Percentiles rank a stretch among this genome's conserved stretches.
Evolutionary conservation across 2,329 filamentous ascomycete species (phyloP).

Genomic region (Diplodia intermedia): DNA sequence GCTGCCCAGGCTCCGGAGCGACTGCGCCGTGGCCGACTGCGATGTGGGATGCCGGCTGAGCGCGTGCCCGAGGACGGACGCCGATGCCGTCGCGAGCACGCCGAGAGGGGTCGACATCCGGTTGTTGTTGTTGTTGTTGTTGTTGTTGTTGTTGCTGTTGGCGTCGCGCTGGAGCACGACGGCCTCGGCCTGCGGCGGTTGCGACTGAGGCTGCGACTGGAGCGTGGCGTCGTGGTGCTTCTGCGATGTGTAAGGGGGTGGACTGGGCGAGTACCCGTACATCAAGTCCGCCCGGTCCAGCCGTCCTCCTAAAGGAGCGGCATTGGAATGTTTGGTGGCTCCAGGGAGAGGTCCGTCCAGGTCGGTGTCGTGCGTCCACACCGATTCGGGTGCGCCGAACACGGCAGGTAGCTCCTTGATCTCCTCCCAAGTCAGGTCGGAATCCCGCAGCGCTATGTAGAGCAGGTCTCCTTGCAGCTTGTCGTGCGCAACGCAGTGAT

Average conservation of each 20-base stretch:
- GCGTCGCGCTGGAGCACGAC: neutral
- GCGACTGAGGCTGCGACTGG: no score
- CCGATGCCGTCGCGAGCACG: slow-evolving; percentile 28
- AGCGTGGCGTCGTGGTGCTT: neutral
- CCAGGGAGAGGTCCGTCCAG: slow-evolving; percentile 47
- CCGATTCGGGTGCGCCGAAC: slow-evolving; percentile 45
- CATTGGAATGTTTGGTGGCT: slow-evolving; percentile 39
- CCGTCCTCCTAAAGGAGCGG: neutral
- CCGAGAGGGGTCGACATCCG: slow-evolving; percentile 25
- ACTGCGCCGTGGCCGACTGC: slow-evolving; percentile 22
- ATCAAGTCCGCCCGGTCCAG: slow-evolving; percentile 48
- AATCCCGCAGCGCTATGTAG: slow-evolving; percentile 50
- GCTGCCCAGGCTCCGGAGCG: slow-evolving; percentile 46
- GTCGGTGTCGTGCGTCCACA: slow-evolving; percentile 50
- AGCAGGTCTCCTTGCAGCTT: slow-evolving; percentile 52
- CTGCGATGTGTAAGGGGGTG: slow-evolving; percentile 50
- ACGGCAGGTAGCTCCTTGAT: slow-evolving; percentile 47
- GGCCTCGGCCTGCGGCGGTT: neutral
- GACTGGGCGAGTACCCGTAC: slow-evolving; percentile 51
- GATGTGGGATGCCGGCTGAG: slow-evolving; percentile 16
- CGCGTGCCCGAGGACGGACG: slow-evolving; percentile 26
- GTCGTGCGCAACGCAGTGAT: slow-evolving; percentile 52
- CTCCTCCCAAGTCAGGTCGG: slow-evolving; percentile 51
- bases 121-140: neutral
- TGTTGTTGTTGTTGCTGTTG: neutral